Evolutionary conservation across 2,329 filamentous ascomycete genomes (phyloP), one percentile per base, ranked within the genome.

Genomic region (Diaporthe caulivora): DNA sequence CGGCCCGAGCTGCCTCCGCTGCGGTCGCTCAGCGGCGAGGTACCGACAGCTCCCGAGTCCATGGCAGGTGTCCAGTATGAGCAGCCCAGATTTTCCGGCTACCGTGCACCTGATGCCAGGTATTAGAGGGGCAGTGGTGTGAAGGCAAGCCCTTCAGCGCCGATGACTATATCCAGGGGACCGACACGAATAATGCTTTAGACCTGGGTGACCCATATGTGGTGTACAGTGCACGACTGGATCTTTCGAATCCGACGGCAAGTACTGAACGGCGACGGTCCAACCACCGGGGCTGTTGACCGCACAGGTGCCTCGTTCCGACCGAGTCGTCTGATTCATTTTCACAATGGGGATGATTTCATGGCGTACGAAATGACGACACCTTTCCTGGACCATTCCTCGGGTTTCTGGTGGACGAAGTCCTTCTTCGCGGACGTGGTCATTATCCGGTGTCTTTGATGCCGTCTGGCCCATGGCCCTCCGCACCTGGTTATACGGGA

Each of bases 41-140:
- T 87, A 11, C 78, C 83, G 7, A 83, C 81, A 40, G 82, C 81
- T 0, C 87, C 90, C 1, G 90, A 92, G 29, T 89, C 89, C 1
- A 92, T 92, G 91, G 91, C 89, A 1, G 91, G 91, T 2, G 89
- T 92, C 8, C 90, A 92, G 78, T 92, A 92, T 68, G 89, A 91
- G 37, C 82, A 83, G 8, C 83, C 87, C 2, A 83, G 86, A 29
- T 76, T 82, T 10, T 87, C 86, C 73, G 87, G 86, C 7, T 90
- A 85, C 76, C 85, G 87, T 54, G 79, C 78, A 29, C 76, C 78
- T 72, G 86, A 83, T 65, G 57, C 21, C n/a, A 70, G 72, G 42
- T 74, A 74, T 40, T 75, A 75, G 47, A 80, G 65, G 80, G 70
- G 51, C 44, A 51, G 6, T 11, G 6, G 17, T 18, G 3, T 44